Percentiles rank a stretch among this genome's conserved stretches.
These are phyloP conservation scores for Botrytis galanthina DNA, from an alignment of 2,329 filamentous ascomycete genomes.

Conservation along the genomic window DNA sequence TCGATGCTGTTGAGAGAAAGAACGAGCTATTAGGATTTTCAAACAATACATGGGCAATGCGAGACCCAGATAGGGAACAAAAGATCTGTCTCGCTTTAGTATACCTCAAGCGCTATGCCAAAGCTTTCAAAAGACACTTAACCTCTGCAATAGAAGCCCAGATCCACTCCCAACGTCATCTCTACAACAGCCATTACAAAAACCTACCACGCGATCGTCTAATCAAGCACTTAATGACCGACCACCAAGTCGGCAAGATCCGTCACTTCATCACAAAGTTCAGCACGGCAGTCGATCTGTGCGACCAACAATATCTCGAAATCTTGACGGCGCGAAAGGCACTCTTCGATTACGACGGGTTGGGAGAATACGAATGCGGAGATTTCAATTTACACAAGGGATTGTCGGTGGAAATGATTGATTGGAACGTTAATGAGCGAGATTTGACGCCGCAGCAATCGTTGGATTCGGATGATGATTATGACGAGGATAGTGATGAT, in stretches of 20 bases:
- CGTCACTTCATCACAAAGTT: not conserved
- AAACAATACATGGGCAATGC: no score
- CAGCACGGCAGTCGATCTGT: not conserved
- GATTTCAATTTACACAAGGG: not conserved
- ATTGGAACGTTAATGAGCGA: not conserved
- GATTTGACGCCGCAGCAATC: not conserved
- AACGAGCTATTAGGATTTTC: not conserved
- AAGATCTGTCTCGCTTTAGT: not conserved
- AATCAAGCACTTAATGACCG: not conserved
- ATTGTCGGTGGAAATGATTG: not conserved
- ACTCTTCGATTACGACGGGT: not conserved
- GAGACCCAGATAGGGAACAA: not conserved
- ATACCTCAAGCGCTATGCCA: not conserved
- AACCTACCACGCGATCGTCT: not conserved
- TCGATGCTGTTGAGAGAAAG: not conserved
- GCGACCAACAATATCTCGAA: slow-evolving; percentile 7
- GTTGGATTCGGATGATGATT: not conserved
- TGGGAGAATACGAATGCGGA: not conserved
- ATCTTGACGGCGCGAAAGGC: not conserved
- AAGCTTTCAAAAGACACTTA: not conserved
- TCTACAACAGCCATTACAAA: not conserved
- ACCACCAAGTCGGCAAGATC: not conserved
- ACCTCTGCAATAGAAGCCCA: not conserved
- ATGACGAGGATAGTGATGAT: not conserved
- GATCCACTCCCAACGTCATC: not conserved